Conservation (phyloP, 2,329 filamentous ascomycete species). For the Cladosporium cucumerinum region DNA sequence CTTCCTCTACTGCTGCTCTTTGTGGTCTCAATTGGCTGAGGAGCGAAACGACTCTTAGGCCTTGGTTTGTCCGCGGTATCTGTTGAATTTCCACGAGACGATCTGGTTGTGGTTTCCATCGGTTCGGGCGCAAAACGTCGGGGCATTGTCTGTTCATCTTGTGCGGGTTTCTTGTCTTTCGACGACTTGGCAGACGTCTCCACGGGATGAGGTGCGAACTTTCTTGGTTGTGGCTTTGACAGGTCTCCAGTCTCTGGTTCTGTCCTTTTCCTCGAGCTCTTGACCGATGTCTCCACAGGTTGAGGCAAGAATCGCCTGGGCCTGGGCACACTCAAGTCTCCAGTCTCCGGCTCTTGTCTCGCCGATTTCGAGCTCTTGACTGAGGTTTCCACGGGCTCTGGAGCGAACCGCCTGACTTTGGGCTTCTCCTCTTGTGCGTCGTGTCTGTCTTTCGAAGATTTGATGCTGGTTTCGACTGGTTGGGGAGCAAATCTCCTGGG, state of each 20-base stretch:
- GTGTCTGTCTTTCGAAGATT: constrained; percentile 43
- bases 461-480: constrained; percentile 69
- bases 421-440: constrained; percentile 29
- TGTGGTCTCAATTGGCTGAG: constrained; percentile 34
- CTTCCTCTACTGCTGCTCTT: constrained; percentile 25
- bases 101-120: constrained; percentile 33
- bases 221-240: constrained; percentile 38
- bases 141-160: constrained; percentile 24
- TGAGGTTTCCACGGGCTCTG: constrained; percentile 68
- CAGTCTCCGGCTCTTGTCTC: constrained; percentile 15
- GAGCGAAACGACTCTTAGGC: constrained; percentile 30
- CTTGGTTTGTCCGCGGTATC: constrained; percentile 25
- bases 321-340: constrained; percentile 21
- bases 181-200: constrained; percentile 65
- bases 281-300: constrained; percentile 70
- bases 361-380: constrained; percentile 43
- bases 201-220: constrained; percentile 67
- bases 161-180: constrained; percentile 34
- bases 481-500: constrained; percentile 60
- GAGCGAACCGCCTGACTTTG: constrained; percentile 54
- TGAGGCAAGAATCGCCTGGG: constrained; percentile 60
- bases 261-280: constrained; percentile 43
- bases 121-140: constrained; percentile 35
- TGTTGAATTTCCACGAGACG: constrained; percentile 22
- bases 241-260: constrained; percentile 26